phyloP scores from a whole-genome alignment of 345 rosid species.

The Ricinus communis region DNA sequence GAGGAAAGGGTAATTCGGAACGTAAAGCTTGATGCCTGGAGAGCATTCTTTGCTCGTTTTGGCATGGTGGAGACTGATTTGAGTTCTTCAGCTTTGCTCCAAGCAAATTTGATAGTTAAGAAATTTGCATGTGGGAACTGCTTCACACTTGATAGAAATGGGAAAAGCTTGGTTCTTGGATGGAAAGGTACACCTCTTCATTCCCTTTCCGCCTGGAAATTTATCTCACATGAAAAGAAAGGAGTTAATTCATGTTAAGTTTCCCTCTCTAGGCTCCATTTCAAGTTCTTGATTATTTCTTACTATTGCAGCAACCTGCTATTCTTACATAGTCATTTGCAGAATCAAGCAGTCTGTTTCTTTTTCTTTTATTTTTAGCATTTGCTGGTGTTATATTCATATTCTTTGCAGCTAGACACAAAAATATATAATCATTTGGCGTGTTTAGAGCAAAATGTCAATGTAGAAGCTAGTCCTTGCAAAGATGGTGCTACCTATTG shows the following conservation, averaged over 20 bases:
- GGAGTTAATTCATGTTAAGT: neutral
- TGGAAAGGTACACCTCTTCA: slow-evolving; percentile 22
- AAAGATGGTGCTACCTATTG: too few relatives aligned
- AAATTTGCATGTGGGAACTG: slow-evolving; percentile 5
- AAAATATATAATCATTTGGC: too few relatives aligned
- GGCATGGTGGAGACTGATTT: slow-evolving; percentile 46
- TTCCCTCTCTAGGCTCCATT: neutral
- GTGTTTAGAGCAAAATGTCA: too few relatives aligned
- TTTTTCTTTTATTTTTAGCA: too few relatives aligned
- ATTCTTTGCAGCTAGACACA: too few relatives aligned
- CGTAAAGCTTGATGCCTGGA: slow-evolving; percentile 52
- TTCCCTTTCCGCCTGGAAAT: slow-evolving; percentile 22
- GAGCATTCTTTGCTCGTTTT: slow-evolving; percentile 38
- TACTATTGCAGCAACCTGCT: too few relatives aligned
- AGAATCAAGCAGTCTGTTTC: too few relatives aligned
- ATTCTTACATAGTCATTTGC: too few relatives aligned
- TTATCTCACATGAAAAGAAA: neutral
- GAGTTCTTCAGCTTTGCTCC: slow-evolving; percentile 38
- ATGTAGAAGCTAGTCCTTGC: too few relatives aligned
- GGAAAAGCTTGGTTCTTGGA: slow-evolving; percentile 14
- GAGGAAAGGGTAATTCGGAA: slow-evolving; percentile 36
- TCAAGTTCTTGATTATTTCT: too few relatives aligned
- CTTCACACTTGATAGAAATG: slow-evolving; percentile 4
- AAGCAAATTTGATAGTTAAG: slow-evolving; percentile 34
- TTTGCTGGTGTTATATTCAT: too few relatives aligned